phyloP scores from a whole-genome alignment of 2,329 filamentous ascomycete species.

The Ascochyta clinopodiicola region DNA sequence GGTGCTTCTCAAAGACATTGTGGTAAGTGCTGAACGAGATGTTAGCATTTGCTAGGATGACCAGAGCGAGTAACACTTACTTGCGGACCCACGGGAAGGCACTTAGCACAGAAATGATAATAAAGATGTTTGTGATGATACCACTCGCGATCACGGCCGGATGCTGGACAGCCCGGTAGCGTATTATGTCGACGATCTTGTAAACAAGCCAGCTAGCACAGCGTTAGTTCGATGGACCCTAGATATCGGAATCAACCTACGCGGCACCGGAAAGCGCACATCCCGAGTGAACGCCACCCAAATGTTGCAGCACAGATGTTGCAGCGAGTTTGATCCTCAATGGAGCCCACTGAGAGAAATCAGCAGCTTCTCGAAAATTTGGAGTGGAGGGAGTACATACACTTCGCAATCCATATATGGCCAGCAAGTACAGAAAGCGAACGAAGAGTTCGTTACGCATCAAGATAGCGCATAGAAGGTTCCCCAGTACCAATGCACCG shows the following conservation, averaged over 20 bases:
- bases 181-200: constrained; percentile 45
- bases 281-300: constrained; percentile 45
- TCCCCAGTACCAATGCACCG: constrained; percentile 43
- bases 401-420: constrained; percentile 38
- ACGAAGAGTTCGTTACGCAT: constrained; percentile 45
- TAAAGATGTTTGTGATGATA: constrained; percentile 44
- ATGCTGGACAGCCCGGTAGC: constrained; percentile 42
- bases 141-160: constrained; percentile 41
- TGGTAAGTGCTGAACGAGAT: constrained; percentile 36
- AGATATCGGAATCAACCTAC: constrained; percentile 22
- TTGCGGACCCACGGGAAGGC: constrained; percentile 48
- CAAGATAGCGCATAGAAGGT: constrained; percentile 40
- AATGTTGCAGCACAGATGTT: constrained; percentile 43
- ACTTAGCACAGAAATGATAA: constrained; percentile 45
- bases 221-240: constrained; percentile 13
- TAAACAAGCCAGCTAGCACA: constrained; percentile 40
- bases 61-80: constrained; percentile 15
- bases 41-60: constrained; percentile 22
- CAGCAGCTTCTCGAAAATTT: background rate
- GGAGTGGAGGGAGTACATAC: background rate
- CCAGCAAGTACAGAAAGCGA: constrained; percentile 41
- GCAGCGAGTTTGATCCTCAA: constrained; percentile 38
- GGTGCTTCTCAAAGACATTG: constrained; percentile 46
- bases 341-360: constrained; percentile 39
- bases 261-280: constrained; percentile 44